Evolutionary conservation across 2,329 filamentous ascomycete species (phyloP).

Genomic region (Tricladium varicosporioides): DNA sequence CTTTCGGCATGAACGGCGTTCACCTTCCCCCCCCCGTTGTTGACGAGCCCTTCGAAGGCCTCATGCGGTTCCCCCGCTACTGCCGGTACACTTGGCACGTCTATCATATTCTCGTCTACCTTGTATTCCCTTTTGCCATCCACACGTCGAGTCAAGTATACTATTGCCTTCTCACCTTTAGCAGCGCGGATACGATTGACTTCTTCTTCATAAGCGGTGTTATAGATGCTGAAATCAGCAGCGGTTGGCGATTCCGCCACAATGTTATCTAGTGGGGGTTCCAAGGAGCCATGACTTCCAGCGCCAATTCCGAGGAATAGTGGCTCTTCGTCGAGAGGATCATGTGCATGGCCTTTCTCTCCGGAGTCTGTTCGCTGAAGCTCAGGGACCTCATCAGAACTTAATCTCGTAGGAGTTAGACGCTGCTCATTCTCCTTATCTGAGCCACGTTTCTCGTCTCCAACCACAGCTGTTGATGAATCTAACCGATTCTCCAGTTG

Average conservation of each 20-base stretch:
- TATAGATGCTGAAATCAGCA: slow-evolving; percentile 85
- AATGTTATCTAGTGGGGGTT: slow-evolving; percentile 40
- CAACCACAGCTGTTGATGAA: slow-evolving; percentile 4
- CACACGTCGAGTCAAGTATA: slow-evolving; percentile 55
- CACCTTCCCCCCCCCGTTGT: slow-evolving; percentile 27
- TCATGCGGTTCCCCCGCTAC: slow-evolving; percentile 22
- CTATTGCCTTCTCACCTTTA: slow-evolving; percentile 47
- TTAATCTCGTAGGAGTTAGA: background rate
- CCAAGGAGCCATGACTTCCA: slow-evolving; percentile 47
- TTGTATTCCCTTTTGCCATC: slow-evolving; percentile 38
- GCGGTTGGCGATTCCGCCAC: slow-evolving; percentile 84
- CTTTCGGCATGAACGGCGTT: slow-evolving; percentile 10
- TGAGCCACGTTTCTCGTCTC: background rate
- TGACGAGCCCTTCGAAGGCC: slow-evolving; percentile 31
- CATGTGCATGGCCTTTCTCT: slow-evolving; percentile 61
- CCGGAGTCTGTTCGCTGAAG: slow-evolving; percentile 38
- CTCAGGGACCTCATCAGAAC: slow-evolving; percentile 29
- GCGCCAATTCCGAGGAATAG: slow-evolving; percentile 76
- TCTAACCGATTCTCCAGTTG: slow-evolving; percentile 6
- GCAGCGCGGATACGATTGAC: slow-evolving; percentile 65
- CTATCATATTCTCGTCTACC: slow-evolving; percentile 30
- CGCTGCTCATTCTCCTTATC: slow-evolving; percentile 2
- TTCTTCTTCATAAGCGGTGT: slow-evolving; percentile 81
- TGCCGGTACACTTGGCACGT: slow-evolving; percentile 20
- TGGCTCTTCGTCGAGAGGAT: slow-evolving; percentile 59